A percentile compares a stretch with the other conserved stretches of the same genome.
These are phyloP conservation scores for Solanum infundibuliforme DNA, from an alignment of 257 asterid species.

Conservation along the genomic window DNA sequence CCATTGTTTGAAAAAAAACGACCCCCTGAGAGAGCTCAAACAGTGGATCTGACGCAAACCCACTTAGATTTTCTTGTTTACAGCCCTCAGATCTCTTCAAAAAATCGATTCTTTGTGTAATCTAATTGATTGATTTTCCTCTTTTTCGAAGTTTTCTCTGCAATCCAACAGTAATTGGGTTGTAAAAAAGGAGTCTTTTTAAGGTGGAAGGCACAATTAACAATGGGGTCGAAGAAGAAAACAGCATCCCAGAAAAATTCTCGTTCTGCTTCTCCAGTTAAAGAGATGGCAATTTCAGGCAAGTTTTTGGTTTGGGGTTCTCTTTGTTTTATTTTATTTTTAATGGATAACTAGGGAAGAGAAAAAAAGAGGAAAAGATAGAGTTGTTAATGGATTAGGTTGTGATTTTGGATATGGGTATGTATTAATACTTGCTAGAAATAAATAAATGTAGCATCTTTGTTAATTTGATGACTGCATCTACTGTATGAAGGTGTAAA, in stretches of 20 bases:
- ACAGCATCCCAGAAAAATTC: background rate
- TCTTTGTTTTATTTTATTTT: background rate
- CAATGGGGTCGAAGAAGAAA: slow-evolving; percentile 19
- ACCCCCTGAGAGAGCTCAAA: background rate
- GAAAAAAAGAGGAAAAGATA: background rate
- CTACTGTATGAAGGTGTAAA: background rate
- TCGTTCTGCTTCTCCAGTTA: slow-evolving; percentile 6
- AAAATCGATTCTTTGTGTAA: slow-evolving; percentile 4
- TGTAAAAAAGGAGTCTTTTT: background rate
- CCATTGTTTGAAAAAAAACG: background rate
- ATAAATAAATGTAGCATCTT: background rate
- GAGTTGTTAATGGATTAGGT: background rate
- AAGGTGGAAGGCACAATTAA: background rate
- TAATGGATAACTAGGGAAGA: background rate
- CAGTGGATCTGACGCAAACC: background rate
- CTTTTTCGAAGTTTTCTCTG: background rate
- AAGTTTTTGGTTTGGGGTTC: background rate
- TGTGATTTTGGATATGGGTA: background rate
- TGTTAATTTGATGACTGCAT: background rate
- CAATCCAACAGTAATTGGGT: slow-evolving; percentile 1
- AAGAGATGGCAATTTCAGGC: slow-evolving; percentile 17
- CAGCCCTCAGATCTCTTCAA: slow-evolving; percentile 8
- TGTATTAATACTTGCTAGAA: background rate
- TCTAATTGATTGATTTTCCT: background rate
- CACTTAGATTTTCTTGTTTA: background rate